Conservation (phyloP, 2,329 filamentous ascomycete genomes). For the Didymella segeticola region DNA sequence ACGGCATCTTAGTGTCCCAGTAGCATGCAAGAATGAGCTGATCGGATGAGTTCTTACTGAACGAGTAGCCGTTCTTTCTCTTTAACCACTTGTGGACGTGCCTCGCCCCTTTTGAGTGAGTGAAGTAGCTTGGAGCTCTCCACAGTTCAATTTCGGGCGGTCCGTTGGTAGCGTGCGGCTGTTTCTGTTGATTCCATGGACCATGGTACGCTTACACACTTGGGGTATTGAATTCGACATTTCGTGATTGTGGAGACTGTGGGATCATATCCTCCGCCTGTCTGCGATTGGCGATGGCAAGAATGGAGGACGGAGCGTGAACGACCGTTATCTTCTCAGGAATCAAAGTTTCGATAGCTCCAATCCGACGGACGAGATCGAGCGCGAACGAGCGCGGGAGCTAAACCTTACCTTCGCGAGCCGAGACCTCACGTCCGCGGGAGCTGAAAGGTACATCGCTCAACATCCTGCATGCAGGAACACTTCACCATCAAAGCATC, state of each 20-base stretch:
- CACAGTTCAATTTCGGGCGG: slow-evolving; percentile 1
- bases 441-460: neutral
- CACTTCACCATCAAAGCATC: neutral
- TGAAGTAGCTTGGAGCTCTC: neutral
- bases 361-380: neutral
- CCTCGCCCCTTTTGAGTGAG: neutral
- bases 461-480: neutral
- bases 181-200: slow-evolving; percentile 5
- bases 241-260: neutral
- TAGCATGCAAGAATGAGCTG: slow-evolving; percentile 1
- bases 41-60: neutral
- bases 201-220: slow-evolving; percentile 12
- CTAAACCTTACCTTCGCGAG: slow-evolving; percentile 3
- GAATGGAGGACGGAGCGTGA: neutral
- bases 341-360: slow-evolving; percentile 5
- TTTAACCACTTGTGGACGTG: neutral
- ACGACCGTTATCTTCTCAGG: neutral
- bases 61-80: neutral
- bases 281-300: slow-evolving; percentile 2
- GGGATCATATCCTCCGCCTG: slow-evolving; percentile 1
- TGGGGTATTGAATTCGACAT: slow-evolving; percentile 1
- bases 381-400: slow-evolving; percentile 3
- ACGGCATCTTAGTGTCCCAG: neutral
- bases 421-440: neutral
- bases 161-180: slow-evolving; percentile 1